Conservation (phyloP, 2,329 filamentous ascomycete genomes). For the Thermothelomyces thermophilus region DNA sequence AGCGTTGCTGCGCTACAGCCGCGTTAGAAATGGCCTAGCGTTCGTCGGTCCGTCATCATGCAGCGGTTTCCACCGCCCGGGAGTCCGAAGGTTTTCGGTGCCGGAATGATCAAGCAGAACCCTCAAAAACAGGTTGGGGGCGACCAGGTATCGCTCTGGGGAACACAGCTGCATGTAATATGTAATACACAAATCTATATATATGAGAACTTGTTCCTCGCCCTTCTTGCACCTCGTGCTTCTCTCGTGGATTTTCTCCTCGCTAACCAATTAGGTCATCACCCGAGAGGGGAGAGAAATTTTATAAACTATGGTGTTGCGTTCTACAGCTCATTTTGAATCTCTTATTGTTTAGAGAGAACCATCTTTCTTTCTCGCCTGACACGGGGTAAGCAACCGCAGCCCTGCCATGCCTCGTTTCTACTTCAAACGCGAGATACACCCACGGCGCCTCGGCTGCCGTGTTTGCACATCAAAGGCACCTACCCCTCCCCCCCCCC, state of each 20-base stretch:
- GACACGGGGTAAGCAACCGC: too few species aligned
- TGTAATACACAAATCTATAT: too few species aligned
- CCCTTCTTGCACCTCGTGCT: not conserved
- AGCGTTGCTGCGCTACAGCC: not conserved
- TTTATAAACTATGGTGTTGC: too few species aligned
- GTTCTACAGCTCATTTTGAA: too few species aligned
- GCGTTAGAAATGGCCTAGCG: not conserved
- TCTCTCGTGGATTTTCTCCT: too few species aligned
- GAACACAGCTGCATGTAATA: not conserved
- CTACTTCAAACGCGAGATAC: not conserved
- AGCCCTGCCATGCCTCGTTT: too few species aligned
- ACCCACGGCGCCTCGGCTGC: too few species aligned
- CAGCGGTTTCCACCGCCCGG: not conserved
- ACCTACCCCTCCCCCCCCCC: not conserved
- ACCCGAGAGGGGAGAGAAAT: too few species aligned
- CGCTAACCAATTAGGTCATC: too few species aligned
- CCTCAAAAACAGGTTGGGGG: too few species aligned
- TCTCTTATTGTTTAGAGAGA: too few species aligned
- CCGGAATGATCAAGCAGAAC: not conserved
- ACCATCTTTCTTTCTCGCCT: too few species aligned
- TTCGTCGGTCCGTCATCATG: not conserved
- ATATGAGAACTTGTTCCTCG: not conserved
- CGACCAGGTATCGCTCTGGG: not conserved
- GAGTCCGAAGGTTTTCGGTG: conserved; percentile 8
- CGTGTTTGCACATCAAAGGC: not conserved